Base-by-base conservation (phyloP, 305 asterid genomes). In the Fraxinus greggii region DNA sequence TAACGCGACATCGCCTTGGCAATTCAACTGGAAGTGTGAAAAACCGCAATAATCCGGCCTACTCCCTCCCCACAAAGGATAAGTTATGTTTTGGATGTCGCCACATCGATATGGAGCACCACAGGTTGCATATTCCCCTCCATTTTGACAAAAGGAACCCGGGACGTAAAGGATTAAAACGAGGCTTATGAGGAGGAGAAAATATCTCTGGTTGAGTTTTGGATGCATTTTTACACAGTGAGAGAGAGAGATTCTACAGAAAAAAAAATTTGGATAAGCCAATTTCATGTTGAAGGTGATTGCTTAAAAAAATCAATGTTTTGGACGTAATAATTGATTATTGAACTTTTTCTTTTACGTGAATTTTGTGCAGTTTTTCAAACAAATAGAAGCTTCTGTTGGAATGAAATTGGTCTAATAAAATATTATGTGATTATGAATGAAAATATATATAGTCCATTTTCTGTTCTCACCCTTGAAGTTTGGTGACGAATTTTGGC, bases 61-160 rank as follows among this genome's bases (percentile, higher is more conserved):
- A 13, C 4, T 2, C 29, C 82, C 91, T 7, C 92, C 94, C 69
- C 86, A 86, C 81, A 91, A 94, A 7, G 97, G 98, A 63, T 91
- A 92, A 5, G 17, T 4, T 0, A 88, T 33, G 7, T 38, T 40
- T 0, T 0, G 29, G 40, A 87, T 65, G 70, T 23, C 38, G 7
- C 89, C 90, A 12, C 98, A 94, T 29, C 5, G 56, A 33, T 84
- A 67, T 0, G 76, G 56, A 85, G 84, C 79, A 0, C 75, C 26
- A 77, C 98, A 94, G 67, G 24, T 42, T 2, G 4, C 4, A 32
- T 82, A 89, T 19, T 2, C 28, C 42, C 4, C 17, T 2, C 76
- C 48, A 42, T 77, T 61, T 86, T 90, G 90, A 67, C 90, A 79
- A 21, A 78, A 29, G 23, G 59, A 28, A 36, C 8, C 8, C 0